Evolutionary conservation across 129 eudicot genomes (phyloP).

Genomic region (Flaveria ramosissima): DNA sequence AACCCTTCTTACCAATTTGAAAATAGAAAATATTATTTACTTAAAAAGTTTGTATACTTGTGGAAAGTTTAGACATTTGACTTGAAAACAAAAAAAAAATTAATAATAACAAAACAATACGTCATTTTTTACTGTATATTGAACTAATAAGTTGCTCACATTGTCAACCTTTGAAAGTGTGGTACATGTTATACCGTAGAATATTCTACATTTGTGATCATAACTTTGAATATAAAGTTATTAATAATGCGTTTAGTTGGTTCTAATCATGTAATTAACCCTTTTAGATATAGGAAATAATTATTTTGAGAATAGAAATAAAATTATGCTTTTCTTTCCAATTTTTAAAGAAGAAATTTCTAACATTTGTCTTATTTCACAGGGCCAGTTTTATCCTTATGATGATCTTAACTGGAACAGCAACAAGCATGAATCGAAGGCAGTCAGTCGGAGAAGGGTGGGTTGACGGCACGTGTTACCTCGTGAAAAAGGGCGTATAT

Average conservation of each 20-base stretch:
- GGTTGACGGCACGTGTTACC: conserved; percentile 71
- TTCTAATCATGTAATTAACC: background rate
- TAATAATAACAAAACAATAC: too few species aligned
- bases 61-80: background rate
- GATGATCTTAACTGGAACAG: conserved; percentile 37
- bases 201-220: background rate
- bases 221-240: background rate
- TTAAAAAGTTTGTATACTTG: background rate
- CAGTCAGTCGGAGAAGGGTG: conserved; percentile 79
- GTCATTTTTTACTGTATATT: too few species aligned
- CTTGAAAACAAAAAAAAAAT: background rate
- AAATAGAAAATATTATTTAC: too few species aligned
- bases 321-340: background rate
- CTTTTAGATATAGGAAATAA: background rate
- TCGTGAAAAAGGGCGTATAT: conserved; percentile 71
- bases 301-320: background rate
- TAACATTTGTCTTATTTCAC: conserved; percentile 5
- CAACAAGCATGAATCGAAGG: conserved; percentile 64
- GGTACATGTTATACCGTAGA: background rate
- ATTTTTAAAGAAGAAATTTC: background rate
- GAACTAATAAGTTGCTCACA: too few species aligned
- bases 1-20: too few species aligned
- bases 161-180: too few species aligned
- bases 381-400: conserved; percentile 66
- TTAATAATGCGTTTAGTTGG: background rate